Evolutionary conservation across 2,329 filamentous ascomycete genomes (phyloP).

Genomic region (Alternaria brassicicola): DNA sequence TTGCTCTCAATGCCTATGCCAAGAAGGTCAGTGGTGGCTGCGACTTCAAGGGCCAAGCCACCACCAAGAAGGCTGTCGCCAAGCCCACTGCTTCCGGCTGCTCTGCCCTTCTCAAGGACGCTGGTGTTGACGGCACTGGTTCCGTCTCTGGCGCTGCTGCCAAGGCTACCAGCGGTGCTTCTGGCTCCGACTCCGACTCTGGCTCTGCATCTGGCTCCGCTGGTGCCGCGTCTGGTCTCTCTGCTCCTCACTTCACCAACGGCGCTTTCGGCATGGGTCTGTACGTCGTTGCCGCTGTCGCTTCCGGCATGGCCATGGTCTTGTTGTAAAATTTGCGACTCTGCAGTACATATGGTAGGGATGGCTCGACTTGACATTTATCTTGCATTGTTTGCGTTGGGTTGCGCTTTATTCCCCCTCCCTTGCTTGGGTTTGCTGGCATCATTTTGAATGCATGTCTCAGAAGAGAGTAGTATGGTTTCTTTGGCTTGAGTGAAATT

Average conservation of each 20-base stretch:
- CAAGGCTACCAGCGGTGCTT: slow-evolving; percentile 10
- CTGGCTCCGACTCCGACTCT: slow-evolving; percentile 3
- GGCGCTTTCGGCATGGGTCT: slow-evolving; percentile 56
- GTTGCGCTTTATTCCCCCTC: slow-evolving; percentile 15
- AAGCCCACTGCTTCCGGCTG: slow-evolving; percentile 60
- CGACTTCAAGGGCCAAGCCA: slow-evolving; percentile 72
- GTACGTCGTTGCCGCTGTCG: slow-evolving; percentile 57
- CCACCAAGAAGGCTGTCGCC: slow-evolving; percentile 57
- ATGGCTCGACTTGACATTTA: slow-evolving; percentile 4
- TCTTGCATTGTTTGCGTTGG: slow-evolving; percentile 18
- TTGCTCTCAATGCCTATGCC: slow-evolving; percentile 72
- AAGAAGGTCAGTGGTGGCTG: slow-evolving; percentile 63
- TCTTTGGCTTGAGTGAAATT: slow-evolving; percentile 2
- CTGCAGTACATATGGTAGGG: background rate
- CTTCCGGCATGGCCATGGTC: slow-evolving; percentile 62
- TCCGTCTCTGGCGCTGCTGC: slow-evolving; percentile 54
- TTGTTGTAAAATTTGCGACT: slow-evolving; percentile 53
- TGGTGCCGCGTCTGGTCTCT: slow-evolving; percentile 51
- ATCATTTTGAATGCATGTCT: background rate
- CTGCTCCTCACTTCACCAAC: slow-evolving; percentile 54
- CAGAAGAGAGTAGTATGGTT: slow-evolving; percentile 2
- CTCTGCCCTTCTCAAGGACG: slow-evolving; percentile 64
- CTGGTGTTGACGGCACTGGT: slow-evolving; percentile 66
- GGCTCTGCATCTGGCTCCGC: slow-evolving; percentile 23
- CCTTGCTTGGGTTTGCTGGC: slow-evolving; percentile 3